Conservation (phyloP, 164 flowering plant genomes). For the Pachysandra terminalis region DNA sequence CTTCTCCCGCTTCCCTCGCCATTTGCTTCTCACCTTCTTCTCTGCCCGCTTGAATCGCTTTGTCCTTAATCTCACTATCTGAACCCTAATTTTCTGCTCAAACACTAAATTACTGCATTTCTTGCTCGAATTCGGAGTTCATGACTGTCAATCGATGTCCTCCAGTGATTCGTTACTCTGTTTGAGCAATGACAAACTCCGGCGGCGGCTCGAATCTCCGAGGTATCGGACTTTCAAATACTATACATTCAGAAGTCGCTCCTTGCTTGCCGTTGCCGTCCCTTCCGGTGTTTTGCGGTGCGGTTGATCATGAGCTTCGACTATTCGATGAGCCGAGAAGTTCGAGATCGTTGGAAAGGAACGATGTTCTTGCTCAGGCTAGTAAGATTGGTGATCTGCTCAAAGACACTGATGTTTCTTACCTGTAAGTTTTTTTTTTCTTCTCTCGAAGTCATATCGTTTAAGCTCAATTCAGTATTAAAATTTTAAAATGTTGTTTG, state of each 20-base stretch:
- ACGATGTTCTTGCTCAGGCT: constrained; percentile 63
- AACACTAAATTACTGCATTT: constrained; percentile 6
- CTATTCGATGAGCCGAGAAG: constrained; percentile 50
- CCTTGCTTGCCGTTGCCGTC: constrained; percentile 79
- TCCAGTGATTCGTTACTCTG: not conserved
- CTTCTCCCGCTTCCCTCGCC: constrained; percentile 28
- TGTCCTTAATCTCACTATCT: not conserved
- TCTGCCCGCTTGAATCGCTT: constrained; percentile 15
- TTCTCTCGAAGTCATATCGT: not conserved
- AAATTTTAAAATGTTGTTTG: too few relatives aligned
- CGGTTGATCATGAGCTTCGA: constrained; percentile 57
- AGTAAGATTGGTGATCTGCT: constrained; percentile 75
- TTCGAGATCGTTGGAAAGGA: constrained; percentile 37
- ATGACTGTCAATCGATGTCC: constrained; percentile 6
- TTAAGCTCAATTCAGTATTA: too few relatives aligned
- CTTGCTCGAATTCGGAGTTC: not conserved
- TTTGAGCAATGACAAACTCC: constrained; percentile 33
- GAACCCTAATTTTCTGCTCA: constrained; percentile 11
- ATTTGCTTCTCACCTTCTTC: constrained; percentile 12
- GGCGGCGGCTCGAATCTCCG: constrained; percentile 19
- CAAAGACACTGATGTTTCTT: constrained; percentile 68
- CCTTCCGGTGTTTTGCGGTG: constrained; percentile 85
- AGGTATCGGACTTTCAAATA: constrained; percentile 65
- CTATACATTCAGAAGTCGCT: constrained; percentile 77
- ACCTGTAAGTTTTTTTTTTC: constrained; percentile 59